Evolutionary conservation across 2,329 filamentous ascomycete species (phyloP), one percentile per base, ranked within the genome.

Genomic region (Graphium sp.): DNA sequence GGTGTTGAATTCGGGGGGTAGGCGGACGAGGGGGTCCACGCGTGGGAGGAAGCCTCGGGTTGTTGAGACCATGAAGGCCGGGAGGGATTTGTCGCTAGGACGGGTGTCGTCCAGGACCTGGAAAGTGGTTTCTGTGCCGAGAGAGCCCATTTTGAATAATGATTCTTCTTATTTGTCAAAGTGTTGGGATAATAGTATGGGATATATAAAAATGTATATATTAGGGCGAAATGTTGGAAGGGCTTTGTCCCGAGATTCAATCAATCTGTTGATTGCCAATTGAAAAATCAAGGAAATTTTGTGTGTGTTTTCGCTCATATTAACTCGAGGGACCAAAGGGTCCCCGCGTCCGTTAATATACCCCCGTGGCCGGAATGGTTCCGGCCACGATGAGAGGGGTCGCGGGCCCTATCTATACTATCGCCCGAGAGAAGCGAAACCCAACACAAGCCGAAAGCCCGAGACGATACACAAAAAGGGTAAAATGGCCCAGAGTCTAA

Each of bases 61-160:
- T 14, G 71, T 81, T 24, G 77, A 82, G 22, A 84, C 77, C 70
- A 82, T 81, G 58, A 85, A 85, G 40, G 77, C 70, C 5, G 74
- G 74, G 17, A 81, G 56, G 24, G 69, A 63, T 31, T 46, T 63
- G 48, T 80, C 71, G 34, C 71, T 50, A 2, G 72, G 69, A 45
- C 52, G 59, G 33, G 70, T 64, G 52, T 78, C 74, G 32, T 60
- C 53, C 24, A 81, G 59, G 50, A 81, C 66, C 31, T 60, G 52
- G 47, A 80, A 79, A 33, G 47, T 43, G 21, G 39, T 32, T 16
- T 34, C 35, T 33, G 36, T 33, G 35, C 43, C 40, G n/a, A 24
- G 30, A 29, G 26, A 18, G 12, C 22, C 28, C n/a, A n/a, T n/a
- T n/a, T n/a, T n/a, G n/a, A n/a, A n/a, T n/a, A n/a, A n/a, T n/a